Evolutionary conservation across 768 basidiomycete species (phyloP), one percentile per base, ranked within the genome.

Genomic region (Rhizopogon vesiculosus): DNA sequence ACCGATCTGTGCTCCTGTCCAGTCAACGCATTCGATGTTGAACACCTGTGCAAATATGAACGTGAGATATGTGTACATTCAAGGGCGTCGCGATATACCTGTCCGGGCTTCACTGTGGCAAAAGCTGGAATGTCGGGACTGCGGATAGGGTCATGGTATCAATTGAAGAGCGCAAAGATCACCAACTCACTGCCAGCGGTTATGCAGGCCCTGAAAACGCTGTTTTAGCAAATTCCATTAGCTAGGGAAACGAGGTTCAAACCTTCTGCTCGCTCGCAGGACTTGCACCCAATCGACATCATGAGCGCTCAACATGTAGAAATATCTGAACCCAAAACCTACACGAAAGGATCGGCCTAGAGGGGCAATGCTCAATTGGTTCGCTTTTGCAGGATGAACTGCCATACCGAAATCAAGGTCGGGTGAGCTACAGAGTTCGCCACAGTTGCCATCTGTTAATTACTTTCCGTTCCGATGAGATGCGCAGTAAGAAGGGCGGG

Each of bases 1-100:
- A 43, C 86, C 85, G 48, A 89, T 87, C 62, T 89, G 86, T 0
- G 85, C 87, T 16, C 87, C 87, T 15, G 87, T 90, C 87, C 87
- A 90, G 61, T 88, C 86, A 40, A 86, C 77, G 59, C 85, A 87
- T 71, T 87, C 80, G 18, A 89, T 66, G 55, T 86, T 87, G 75
- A 89, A 89, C 3, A 82, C 81, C 79, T 86, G 60, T 18, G 10
- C 46, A 50, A 29, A 15, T 10, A 13, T 56, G 10, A 25, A 45
- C 28, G 13, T 7, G 22, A 39, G 15, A 15, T 3, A 29, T 1
- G 22, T 15, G 1, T 5, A 28, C 29, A 42, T 42, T 42, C 22
- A 16, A 46, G 7, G 15, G n/a, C 39, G 16, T 9, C 18, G 19
- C 6, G 7, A 54, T 68, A 58, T 45, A 76, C 82, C 61, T 85